Evolutionary conservation across 495 filamentous ascomycete genomes (phyloP).

Genomic region (Neohortaea acidophila): DNA sequence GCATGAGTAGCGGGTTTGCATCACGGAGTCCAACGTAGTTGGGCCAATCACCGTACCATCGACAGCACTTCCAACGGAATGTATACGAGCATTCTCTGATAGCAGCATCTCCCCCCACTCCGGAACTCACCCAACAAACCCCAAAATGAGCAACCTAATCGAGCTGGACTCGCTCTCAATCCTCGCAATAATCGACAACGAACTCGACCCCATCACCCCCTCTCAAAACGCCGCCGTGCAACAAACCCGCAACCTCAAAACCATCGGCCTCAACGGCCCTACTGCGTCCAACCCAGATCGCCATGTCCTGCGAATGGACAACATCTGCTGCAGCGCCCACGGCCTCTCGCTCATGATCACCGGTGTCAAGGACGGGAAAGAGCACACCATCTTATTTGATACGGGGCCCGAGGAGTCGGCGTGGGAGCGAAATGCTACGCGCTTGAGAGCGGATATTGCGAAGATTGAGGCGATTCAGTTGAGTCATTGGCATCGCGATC

Average conservation of each 20-base stretch:
- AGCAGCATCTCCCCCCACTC: too few species aligned
- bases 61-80: too few species aligned
- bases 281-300: conserved; percentile 13
- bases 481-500: conserved; percentile 50
- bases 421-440: conserved; percentile 40
- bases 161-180: conserved; percentile 37
- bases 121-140: too few species aligned
- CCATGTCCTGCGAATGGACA: conserved; percentile 36
- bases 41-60: too few species aligned
- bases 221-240: conserved; percentile 33
- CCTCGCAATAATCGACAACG: conserved; percentile 40
- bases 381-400: conserved; percentile 45
- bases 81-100: too few species aligned
- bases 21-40: too few species aligned
- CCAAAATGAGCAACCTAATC: too few species aligned
- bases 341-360: conserved; percentile 44
- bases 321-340: conserved; percentile 46
- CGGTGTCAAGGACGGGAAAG: conserved; percentile 35
- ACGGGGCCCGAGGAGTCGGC: conserved; percentile 41
- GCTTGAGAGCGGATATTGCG: conserved; percentile 34
- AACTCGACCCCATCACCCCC: conserved; percentile 40
- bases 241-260: conserved; percentile 26
- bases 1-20: too few species aligned
- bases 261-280: conserved; percentile 27
- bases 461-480: conserved; percentile 27